Percentiles rank a stretch among this genome's conserved stretches.
Evolutionary conservation across 768 basidiomycete species (phyloP).

Genomic region (Pseudohyphozyma bogoriensis): DNA sequence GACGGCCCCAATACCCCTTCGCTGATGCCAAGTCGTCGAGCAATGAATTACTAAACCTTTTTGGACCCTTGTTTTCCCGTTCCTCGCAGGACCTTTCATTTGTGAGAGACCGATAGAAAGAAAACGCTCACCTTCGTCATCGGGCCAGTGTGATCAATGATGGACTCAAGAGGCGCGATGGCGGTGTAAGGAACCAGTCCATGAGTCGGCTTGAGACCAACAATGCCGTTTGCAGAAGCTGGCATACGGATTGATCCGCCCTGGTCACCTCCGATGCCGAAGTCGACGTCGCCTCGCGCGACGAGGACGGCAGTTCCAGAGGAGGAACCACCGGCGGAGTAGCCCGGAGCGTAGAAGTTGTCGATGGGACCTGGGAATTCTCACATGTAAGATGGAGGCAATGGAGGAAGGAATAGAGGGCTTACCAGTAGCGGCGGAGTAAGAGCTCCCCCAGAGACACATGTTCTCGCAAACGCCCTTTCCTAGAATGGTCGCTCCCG

Average conservation of each 20-base stretch:
- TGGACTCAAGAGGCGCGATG: constrained; percentile 42
- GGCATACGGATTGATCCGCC: constrained; percentile 34
- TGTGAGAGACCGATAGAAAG: no score
- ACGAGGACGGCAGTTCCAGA: constrained; percentile 45
- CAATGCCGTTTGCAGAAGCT: constrained; percentile 42
- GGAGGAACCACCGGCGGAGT: constrained; percentile 41
- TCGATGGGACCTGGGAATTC: constrained; percentile 39
- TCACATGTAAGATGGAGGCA: neutral
- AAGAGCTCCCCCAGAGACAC: neutral
- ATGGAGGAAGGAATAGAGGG: neutral
- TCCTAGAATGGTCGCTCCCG: constrained; percentile 41
- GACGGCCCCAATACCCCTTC: no score
- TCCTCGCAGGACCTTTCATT: no score
- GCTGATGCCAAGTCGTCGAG: no score
- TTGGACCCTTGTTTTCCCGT: no score
- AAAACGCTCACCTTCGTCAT: constrained; percentile 32
- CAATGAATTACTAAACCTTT: no score
- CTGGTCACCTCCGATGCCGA: constrained; percentile 47
- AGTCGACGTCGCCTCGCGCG: constrained; percentile 40
- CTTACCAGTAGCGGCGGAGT: neutral
- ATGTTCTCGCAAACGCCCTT: constrained; percentile 38
- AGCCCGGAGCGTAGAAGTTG: constrained; percentile 34
- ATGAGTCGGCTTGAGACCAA: constrained; percentile 43
- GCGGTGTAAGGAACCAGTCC: constrained; percentile 47
- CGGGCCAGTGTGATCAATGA: constrained; percentile 43